Percentiles rank a stretch among this genome's conserved stretches.
Evolutionary conservation across 768 basidiomycete species (phyloP).

Genomic region (Pisolithus tinctorius): DNA sequence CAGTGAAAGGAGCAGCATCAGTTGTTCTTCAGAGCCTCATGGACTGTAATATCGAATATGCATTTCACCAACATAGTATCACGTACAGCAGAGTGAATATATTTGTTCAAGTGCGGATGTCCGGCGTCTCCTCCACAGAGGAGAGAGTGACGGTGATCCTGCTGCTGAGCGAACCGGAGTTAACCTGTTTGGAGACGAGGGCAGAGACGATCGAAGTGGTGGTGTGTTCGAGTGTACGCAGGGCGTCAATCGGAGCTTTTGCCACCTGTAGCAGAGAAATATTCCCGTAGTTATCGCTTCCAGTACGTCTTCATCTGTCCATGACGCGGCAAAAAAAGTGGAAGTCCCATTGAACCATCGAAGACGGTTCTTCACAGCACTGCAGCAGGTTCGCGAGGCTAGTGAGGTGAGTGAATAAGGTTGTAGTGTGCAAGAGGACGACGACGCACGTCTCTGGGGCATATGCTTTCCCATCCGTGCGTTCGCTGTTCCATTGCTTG

Average conservation of each 20-base stretch:
- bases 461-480: conserved; percentile 49
- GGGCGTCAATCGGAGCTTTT: conserved; percentile 83
- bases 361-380: conserved; percentile 93
- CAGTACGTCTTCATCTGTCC: conserved; percentile 63
- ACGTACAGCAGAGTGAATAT: too few relatives aligned
- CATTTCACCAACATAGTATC: too few relatives aligned
- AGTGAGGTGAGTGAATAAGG: neutral
- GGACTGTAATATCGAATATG: too few relatives aligned
- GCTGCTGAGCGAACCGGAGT: conserved; percentile 43
- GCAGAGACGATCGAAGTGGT: conserved; percentile 61
- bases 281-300: conserved; percentile 65
- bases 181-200: conserved; percentile 58
- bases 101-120: too few relatives aligned
- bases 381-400: conserved; percentile 45
- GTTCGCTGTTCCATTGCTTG: conserved; percentile 61
- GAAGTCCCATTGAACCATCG: conserved; percentile 99
- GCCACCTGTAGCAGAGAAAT: conserved; percentile 41
- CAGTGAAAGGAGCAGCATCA: too few relatives aligned
- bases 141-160: conserved; percentile 37
- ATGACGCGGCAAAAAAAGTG: conserved; percentile 80
- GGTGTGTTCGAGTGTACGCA: conserved; percentile 79
- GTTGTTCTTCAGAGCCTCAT: too few relatives aligned
- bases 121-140: neutral
- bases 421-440: neutral
- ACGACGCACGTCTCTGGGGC: conserved; percentile 61